A percentile compares a stretch with the other conserved stretches of the same genome.
phyloP scores from a whole-genome alignment of 73 alveolate species.

The Paramecium octaurelia region DNA sequence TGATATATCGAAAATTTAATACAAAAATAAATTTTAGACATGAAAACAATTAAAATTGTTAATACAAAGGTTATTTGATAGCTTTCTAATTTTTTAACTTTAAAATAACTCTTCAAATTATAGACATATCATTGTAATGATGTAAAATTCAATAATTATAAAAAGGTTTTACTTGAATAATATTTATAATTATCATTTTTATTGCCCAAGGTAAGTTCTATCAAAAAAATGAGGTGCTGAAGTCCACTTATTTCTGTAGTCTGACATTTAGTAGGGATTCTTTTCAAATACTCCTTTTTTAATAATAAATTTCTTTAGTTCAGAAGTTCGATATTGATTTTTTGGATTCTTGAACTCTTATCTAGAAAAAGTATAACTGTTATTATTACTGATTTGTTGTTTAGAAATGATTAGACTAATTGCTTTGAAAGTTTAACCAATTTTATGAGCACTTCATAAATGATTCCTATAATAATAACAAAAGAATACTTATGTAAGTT shows the following conservation, averaged over 20 bases:
- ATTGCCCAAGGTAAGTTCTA: slow-evolving; percentile 55
- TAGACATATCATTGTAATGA: not conserved
- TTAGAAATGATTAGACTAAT: not conserved
- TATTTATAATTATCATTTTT: slow-evolving; percentile 33
- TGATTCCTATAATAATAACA: not conserved
- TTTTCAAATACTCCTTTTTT: slow-evolving; percentile 49
- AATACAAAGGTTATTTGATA: too few relatives aligned
- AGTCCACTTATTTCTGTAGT: slow-evolving; percentile 58
- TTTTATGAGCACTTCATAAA: slow-evolving; percentile 31
- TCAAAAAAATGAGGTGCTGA: slow-evolving; percentile 54
- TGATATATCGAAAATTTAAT: too few relatives aligned
- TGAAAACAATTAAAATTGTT: too few relatives aligned
- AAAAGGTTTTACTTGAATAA: not conserved
- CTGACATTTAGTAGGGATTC: slow-evolving; percentile 38
- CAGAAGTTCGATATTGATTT: slow-evolving; percentile 42
- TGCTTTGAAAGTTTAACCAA: slow-evolving; percentile 53
- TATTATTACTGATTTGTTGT: slow-evolving; percentile 3
- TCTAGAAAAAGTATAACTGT: slow-evolving; percentile 1
- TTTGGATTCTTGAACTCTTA: slow-evolving; percentile 56
- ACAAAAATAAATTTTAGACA: not conserved
- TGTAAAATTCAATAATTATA: not conserved
- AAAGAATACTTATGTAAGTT: slow-evolving; percentile 36
- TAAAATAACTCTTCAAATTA: too few relatives aligned
- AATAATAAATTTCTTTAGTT: slow-evolving; percentile 44
- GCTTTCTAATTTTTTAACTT: too few relatives aligned